These are phyloP conservation scores for Colletotrichum sansevieriae DNA, from an alignment of 2,329 filamentous ascomycete genomes.

Conservation along the genomic window DNA sequence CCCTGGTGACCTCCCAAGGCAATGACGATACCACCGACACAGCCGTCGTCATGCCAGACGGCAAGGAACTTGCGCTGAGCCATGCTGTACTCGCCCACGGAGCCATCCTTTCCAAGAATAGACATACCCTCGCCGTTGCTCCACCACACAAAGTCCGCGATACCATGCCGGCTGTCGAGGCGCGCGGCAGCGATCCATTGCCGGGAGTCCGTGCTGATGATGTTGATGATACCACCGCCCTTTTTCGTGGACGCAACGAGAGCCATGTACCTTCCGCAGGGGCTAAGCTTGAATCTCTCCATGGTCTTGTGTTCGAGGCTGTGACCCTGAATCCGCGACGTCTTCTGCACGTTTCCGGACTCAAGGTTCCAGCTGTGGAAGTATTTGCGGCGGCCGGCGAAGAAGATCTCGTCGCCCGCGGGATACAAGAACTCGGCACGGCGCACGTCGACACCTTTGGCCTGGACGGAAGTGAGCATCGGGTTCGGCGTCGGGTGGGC, in stretches of 20 bases:
- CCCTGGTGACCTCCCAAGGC: slow-evolving; percentile 79
- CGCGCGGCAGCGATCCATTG: slow-evolving; percentile 90
- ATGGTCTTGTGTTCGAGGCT: slow-evolving; percentile 87
- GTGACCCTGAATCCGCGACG: slow-evolving; percentile 80
- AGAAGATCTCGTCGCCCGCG: slow-evolving; percentile 83
- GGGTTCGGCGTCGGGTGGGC: slow-evolving; percentile 86
- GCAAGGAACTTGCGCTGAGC: slow-evolving; percentile 77
- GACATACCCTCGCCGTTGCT: slow-evolving; percentile 83
- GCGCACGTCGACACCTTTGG: slow-evolving; percentile 85
- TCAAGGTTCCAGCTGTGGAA: slow-evolving; percentile 95
- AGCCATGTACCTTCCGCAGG: slow-evolving; percentile 88
- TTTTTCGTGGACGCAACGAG: slow-evolving; percentile 84
- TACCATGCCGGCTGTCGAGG: slow-evolving; percentile 83
- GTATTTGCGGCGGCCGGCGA: slow-evolving; percentile 88
- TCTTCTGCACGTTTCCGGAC: slow-evolving; percentile 85
- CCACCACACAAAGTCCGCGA: slow-evolving; percentile 97
- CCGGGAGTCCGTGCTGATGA: slow-evolving; percentile 82
- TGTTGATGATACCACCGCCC: slow-evolving; percentile 88
- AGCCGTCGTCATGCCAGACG: slow-evolving; percentile 91
- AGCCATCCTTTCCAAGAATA: slow-evolving; percentile 87
- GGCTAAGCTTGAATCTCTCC: slow-evolving; percentile 90
- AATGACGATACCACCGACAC: slow-evolving; percentile 85
- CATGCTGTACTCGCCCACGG: slow-evolving; percentile 90
- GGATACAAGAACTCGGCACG: slow-evolving; percentile 85
- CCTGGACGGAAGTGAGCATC: slow-evolving; percentile 88